phyloP scores from a whole-genome alignment of 441 rosid species.

The Euphorbia celastroides region DNA sequence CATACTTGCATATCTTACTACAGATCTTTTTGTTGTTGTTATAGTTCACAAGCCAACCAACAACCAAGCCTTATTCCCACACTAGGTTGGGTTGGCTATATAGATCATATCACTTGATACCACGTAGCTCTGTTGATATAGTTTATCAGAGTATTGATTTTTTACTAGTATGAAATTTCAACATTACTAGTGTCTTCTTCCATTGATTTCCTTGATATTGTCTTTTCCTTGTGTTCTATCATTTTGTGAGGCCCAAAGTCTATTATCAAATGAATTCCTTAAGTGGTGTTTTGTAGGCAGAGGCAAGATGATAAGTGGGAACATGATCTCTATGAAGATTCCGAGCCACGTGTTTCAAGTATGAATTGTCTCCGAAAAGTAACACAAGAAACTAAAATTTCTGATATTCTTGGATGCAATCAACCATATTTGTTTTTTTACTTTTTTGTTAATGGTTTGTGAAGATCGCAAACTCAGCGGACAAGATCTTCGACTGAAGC shows the following conservation, averaged over 20 bases:
- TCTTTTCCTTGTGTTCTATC: not conserved
- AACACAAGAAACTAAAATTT: conserved; percentile 24
- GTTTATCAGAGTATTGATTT: not conserved
- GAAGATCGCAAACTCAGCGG: conserved; percentile 65
- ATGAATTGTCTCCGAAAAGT: conserved; percentile 22
- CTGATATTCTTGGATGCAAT: conserved; percentile 36
- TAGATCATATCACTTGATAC: too few species aligned
- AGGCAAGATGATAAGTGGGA: conserved; percentile 97
- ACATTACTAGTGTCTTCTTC: not conserved
- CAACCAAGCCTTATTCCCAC: too few species aligned
- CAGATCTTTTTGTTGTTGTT: not conserved
- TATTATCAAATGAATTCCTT: conserved; percentile 6
- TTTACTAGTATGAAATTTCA: not conserved
- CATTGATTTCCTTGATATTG: not conserved
- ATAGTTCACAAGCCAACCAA: too few species aligned
- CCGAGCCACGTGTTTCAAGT: conserved; percentile 58
- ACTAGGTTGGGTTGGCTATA: too few species aligned
- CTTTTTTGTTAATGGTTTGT: conserved; percentile 38
- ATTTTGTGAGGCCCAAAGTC: not conserved
- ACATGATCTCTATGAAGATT: conserved; percentile 75
- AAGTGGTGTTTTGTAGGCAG: conserved; percentile 50
- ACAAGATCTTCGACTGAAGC: conserved; percentile 88
- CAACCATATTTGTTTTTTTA: conserved; percentile 36
- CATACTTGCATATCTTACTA: not conserved
- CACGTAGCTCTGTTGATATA: too few species aligned